Percentiles rank a stretch among this genome's conserved stretches.
These are phyloP conservation scores for Tolypocladium pustulatum DNA, from an alignment of 2,329 filamentous ascomycete species.

Conservation along the genomic window DNA sequence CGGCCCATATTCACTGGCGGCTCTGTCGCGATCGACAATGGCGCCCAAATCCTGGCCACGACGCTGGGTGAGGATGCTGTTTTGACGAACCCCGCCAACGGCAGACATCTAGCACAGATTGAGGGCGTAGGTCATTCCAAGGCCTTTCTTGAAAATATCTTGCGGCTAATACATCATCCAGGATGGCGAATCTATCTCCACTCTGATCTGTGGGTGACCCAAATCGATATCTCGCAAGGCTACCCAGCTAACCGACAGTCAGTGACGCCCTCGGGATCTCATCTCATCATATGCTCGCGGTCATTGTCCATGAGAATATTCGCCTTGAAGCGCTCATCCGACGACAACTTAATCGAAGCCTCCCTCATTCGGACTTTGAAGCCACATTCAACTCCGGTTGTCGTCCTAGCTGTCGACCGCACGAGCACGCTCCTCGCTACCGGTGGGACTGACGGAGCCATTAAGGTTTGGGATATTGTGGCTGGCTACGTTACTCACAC, in stretches of 20 bases:
- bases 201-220: slow-evolving; percentile 45
- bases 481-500: slow-evolving; percentile 91
- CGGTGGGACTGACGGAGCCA: slow-evolving; percentile 81
- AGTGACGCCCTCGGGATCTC: slow-evolving; percentile 82
- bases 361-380: slow-evolving; percentile 73
- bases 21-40: slow-evolving; percentile 70
- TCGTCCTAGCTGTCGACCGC: slow-evolving; percentile 73
- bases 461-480: slow-evolving; percentile 94
- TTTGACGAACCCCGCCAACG: slow-evolving; percentile 74
- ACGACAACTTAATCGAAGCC: slow-evolving; percentile 48
- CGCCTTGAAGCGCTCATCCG: slow-evolving; percentile 50
- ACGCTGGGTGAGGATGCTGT: slow-evolving; percentile 88
- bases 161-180: slow-evolving; percentile 17
- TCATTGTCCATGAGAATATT: slow-evolving; percentile 96
- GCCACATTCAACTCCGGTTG: slow-evolving; percentile 81
- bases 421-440: slow-evolving; percentile 87
- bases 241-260: slow-evolving; percentile 7
- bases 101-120: slow-evolving; percentile 70
- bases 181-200: slow-evolving; percentile 75
- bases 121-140: slow-evolving; percentile 57
- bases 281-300: slow-evolving; percentile 83
- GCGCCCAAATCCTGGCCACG: slow-evolving; percentile 73
- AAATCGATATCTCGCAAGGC: not conserved
- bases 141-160: no score
- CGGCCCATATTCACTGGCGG: slow-evolving; percentile 93